Evolutionary conservation across 257 asterid species (phyloP), one percentile per base, ranked within the genome.

Genomic region (Plantago elongata): DNA sequence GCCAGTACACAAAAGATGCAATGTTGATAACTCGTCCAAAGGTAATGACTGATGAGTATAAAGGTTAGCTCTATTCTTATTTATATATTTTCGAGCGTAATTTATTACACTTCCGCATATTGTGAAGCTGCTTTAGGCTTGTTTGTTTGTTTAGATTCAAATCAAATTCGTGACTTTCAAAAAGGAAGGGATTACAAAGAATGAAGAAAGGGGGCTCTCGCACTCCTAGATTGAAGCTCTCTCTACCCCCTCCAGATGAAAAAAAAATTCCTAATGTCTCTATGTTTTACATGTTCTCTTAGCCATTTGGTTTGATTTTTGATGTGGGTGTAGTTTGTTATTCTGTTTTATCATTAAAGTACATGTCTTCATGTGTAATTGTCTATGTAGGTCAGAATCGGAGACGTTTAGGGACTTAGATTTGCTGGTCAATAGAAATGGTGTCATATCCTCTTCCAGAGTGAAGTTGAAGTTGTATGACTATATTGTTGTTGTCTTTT

Each of bases 371-470:
- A 7, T 14, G 13, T 47, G 59, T 11, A 14, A n/a, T n/a, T n/a
- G n/a, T 54, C n/a, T 67, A 8, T 74, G 68, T 72, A 89, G 97
- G 81, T 80, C 96, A 64, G 87, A 83, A 62, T 93, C 99, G 16
- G 99, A 97, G 55, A 93, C 99, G 42, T 93, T 93, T 61, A 93
- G 76, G 87, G 90, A 85, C 80, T 97, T 96, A 29, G 97, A 93
- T 82, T 86, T 93, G 69, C 77, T 89, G 78, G 99, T 93, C 68
- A 93, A 89, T 72, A 77, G 81, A 69, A 85, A 93, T 58, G 97
- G 99, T 9, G 95, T 93, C 86, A 96, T 64, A 75, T 93, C 67
- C 92, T 87, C 44, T 77, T 96, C 13, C 79, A 83, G 54, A 72
- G 62, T 68, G 90, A 84, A 85, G 82, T 78, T 64, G 95, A 83